phyloP scores from a whole-genome alignment of 352 stramenopile genomes.

The Hyaloperonospora arabidopsidis region DNA sequence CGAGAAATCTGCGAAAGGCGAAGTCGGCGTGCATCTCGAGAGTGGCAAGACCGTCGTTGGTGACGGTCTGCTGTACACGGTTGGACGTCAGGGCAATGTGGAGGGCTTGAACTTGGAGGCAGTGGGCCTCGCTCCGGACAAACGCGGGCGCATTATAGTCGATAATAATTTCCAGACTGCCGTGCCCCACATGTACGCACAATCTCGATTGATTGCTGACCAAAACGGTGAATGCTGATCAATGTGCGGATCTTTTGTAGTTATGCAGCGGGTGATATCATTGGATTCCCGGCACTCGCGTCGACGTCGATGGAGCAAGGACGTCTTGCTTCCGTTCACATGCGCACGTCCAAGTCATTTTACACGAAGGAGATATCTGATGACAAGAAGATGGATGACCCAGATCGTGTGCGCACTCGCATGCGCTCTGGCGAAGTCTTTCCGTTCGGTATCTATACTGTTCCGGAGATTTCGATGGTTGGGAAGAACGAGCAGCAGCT shows the following conservation, averaged over 20 bases:
- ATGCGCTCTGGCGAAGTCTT: slow-evolving; percentile 84
- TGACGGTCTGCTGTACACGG: slow-evolving; percentile 81
- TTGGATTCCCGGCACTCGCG: slow-evolving; percentile 82
- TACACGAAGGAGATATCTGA: slow-evolving; percentile 44
- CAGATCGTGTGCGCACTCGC: slow-evolving; percentile 58
- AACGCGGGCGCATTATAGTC: slow-evolving; percentile 78
- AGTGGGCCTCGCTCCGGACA: slow-evolving; percentile 71
- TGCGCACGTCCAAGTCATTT: slow-evolving; percentile 62
- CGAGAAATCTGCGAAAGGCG: slow-evolving; percentile 48
- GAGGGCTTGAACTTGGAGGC: slow-evolving; percentile 76
- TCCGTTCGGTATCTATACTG: slow-evolving; percentile 84
- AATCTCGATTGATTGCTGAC: not conserved
- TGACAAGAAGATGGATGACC: slow-evolving; percentile 51
- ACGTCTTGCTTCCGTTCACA: slow-evolving; percentile 78
- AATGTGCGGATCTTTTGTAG: slow-evolving; percentile 23
- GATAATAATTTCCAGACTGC: slow-evolving; percentile 85
- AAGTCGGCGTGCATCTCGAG: slow-evolving; percentile 74
- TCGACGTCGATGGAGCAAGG: slow-evolving; percentile 90
- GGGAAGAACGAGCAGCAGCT: slow-evolving; percentile 86
- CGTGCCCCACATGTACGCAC: slow-evolving; percentile 77
- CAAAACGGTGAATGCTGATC: not conserved
- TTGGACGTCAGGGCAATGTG: slow-evolving; percentile 81
- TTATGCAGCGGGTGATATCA: slow-evolving; percentile 87
- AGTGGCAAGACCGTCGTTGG: slow-evolving; percentile 83
- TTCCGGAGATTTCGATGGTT: slow-evolving; percentile 86